phyloP scores from a whole-genome alignment of 2,329 filamentous ascomycete species.

The Erysiphe pisi region DNA sequence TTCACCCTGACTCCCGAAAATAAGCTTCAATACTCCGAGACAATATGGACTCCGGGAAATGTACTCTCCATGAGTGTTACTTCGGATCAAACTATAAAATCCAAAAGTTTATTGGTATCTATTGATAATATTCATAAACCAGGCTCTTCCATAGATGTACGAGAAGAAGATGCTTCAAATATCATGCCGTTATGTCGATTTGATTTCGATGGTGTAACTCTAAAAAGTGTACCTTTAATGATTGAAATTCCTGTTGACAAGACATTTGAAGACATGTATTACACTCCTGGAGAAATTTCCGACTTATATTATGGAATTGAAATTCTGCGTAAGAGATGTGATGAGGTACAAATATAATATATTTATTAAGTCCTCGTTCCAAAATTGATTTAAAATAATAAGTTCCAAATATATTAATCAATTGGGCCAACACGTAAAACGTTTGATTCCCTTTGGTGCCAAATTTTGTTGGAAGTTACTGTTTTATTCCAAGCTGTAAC shows the following conservation, averaged over 20 bases:
- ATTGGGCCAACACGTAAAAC: constrained; percentile 26
- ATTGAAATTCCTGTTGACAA: constrained; percentile 20
- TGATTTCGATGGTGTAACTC: constrained; percentile 27
- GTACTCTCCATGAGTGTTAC: constrained; percentile 32
- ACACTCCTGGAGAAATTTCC: constrained; percentile 35
- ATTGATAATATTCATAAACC: constrained; percentile 46
- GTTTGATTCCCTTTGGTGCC: constrained; percentile 16
- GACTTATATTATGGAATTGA: constrained; percentile 38
- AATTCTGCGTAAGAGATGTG: constrained; percentile 36
- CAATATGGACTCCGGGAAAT: constrained; percentile 52
- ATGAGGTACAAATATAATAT: constrained; percentile 23
- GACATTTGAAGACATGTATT: neutral
- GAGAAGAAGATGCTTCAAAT: constrained; percentile 27
- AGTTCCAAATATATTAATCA: neutral
- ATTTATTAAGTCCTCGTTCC: too few species aligned
- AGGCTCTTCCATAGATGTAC: constrained; percentile 41
- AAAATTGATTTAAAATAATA: neutral
- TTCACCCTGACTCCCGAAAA: constrained; percentile 48
- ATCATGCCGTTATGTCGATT: constrained; percentile 27
- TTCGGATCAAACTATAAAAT: neutral
- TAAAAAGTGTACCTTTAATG: constrained; percentile 11
- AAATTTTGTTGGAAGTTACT: neutral
- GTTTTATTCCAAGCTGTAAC: constrained; percentile 24
- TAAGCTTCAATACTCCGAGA: constrained; percentile 43
- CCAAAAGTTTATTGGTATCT: constrained; percentile 39